A percentile compares a stretch with the other conserved stretches of the same genome.
These are phyloP conservation scores for Ascochyta viciae-villosae DNA, from an alignment of 2,329 filamentous ascomycete species.

Conservation along the genomic window DNA sequence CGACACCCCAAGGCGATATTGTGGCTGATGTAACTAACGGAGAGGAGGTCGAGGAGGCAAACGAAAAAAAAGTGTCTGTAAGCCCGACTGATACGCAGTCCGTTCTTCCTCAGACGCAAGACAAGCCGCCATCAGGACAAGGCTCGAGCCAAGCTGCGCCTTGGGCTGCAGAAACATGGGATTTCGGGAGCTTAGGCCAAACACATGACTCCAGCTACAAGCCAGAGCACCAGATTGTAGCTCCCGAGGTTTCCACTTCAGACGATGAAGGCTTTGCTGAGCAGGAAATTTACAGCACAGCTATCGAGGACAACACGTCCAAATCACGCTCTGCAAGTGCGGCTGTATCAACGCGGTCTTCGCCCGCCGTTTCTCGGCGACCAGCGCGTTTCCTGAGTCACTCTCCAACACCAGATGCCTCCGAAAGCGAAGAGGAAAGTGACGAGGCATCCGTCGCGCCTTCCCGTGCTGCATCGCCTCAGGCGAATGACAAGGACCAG, in stretches of 20 bases:
- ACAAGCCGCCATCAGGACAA: slow-evolving; percentile 1
- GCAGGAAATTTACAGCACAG: slow-evolving; percentile 14
- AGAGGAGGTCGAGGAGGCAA: background rate
- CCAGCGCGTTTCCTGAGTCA: slow-evolving; percentile 35
- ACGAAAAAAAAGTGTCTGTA: background rate
- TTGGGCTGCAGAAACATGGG: slow-evolving; percentile 14
- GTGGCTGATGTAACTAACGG: background rate
- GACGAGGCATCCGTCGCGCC: slow-evolving; percentile 10
- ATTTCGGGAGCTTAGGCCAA: slow-evolving; percentile 2
- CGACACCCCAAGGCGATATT: background rate
- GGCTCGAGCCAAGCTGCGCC: background rate
- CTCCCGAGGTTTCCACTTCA: background rate
- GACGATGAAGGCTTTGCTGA: slow-evolving; percentile 14
- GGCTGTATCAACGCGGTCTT: slow-evolving; percentile 27
- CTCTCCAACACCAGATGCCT: slow-evolving; percentile 30
- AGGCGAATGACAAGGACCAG: slow-evolving; percentile 1
- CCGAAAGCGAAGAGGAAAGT: slow-evolving; percentile 25
- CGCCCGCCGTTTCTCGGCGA: slow-evolving; percentile 25
- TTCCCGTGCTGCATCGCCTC: slow-evolving; percentile 8
- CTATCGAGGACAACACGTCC: slow-evolving; percentile 5
- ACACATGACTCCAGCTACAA: background rate
- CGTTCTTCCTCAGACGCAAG: background rate
- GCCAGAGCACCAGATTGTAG: background rate
- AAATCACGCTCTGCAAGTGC: slow-evolving; percentile 23
- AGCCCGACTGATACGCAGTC: background rate